Evolutionary conservation across 2,329 filamentous ascomycete genomes (phyloP), one percentile per base, ranked within the genome.

Genomic region (Botrytis fabae): DNA sequence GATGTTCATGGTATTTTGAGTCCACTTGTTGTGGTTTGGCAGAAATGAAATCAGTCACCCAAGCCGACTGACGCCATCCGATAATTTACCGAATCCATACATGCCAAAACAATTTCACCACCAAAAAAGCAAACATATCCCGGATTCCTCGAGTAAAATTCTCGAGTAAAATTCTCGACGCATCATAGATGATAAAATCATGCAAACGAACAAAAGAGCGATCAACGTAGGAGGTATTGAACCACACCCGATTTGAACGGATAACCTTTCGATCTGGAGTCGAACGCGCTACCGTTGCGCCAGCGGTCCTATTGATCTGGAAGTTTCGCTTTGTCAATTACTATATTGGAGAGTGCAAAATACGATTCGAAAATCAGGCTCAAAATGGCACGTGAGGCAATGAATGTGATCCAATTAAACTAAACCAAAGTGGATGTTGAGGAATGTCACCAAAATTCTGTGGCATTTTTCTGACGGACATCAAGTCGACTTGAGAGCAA

Each of bases 221-320:
- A 48, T 68, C 35, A 71, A 69, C 12, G 0, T 22, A 44, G 65
- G 74, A 73, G 75, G 75, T 76, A 70, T 75, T 77, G 76, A 79
- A 76, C 75, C 76, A 73, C 73, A 75, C 77, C 78, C 73, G 78
- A 79, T 79, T 79, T 79, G 78, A 79, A 79, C 78, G 75, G 78
- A 78, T 75, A 79, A 79, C 78, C 78, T 79, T 79, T 78, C 76
- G 77, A 74, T 79, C 78, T 79, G 78, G 78, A 79, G 75, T 76
- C 78, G 76, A 75, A 77, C 76, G 76, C 76, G 76, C 74, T 76
- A 76, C 75, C 75, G 75, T 76, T 76, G 75, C 75, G 73, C 73
- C 73, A 74, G 73, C 73, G 68, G 73, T 74, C 73, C 73, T 73
- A 35, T 48, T 72, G 57, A 69, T 72, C 8, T 54, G 28, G 0